Percentiles rank a stretch among this genome's conserved stretches.
Evolutionary conservation across 208 protist genomes (phyloP).

Genomic region (Trypanosoma platydactyli): DNA sequence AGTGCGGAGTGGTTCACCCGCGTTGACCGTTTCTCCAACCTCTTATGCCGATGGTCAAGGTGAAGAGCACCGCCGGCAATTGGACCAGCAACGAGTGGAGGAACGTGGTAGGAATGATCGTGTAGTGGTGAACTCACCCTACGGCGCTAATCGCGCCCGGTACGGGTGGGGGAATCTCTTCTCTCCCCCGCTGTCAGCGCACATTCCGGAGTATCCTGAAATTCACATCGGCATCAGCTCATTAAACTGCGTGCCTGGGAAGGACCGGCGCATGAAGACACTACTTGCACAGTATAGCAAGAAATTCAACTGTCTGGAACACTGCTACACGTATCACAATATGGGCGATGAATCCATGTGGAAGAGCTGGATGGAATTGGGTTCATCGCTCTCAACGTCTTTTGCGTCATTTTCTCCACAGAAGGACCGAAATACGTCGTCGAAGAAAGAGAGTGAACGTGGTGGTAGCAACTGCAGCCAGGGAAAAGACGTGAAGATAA

Average conservation of each 20-base stretch:
- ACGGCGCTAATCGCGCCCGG: conserved; percentile 34
- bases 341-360: conserved; percentile 47
- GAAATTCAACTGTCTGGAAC: conserved; percentile 77
- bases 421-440: neutral
- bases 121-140: conserved; percentile 65
- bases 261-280: conserved; percentile 57
- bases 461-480: neutral
- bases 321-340: conserved; percentile 80
- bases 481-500: neutral
- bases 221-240: conserved; percentile 83
- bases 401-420: neutral
- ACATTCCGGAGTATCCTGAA: conserved; percentile 34
- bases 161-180: conserved; percentile 77
- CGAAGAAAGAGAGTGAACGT: neutral
- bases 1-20: neutral
- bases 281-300: conserved; percentile 51
- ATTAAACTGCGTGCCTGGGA: conserved; percentile 59
- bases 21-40: neutral
- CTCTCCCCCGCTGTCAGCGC: conserved; percentile 28
- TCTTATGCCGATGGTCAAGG: neutral
- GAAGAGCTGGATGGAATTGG: conserved; percentile 55
- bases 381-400: conserved; percentile 24
- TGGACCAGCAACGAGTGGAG: conserved; percentile 34
- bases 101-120: conserved; percentile 36
- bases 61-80: neutral